Evolutionary conservation across 2,329 filamentous ascomycete genomes (phyloP).

Genomic region (Pestalotiopsis sp.): DNA sequence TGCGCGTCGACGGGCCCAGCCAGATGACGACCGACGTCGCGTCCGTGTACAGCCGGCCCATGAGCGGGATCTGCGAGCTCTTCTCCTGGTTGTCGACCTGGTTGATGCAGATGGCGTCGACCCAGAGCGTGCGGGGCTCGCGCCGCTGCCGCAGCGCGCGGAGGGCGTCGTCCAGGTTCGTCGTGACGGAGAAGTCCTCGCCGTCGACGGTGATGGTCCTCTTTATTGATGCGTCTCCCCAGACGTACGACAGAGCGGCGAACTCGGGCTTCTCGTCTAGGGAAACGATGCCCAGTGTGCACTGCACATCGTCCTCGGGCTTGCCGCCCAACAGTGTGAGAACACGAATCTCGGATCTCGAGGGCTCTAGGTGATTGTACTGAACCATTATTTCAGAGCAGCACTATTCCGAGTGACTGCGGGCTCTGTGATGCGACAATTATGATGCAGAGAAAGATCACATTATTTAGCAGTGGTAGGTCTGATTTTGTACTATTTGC

Average conservation of each 20-base stretch:
- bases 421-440: neutral
- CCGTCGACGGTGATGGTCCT: slow-evolving; percentile 18
- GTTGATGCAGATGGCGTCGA: slow-evolving; percentile 24
- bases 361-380: neutral
- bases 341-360: slow-evolving; percentile 16
- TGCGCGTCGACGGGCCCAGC: neutral
- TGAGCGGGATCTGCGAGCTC: slow-evolving; percentile 17
- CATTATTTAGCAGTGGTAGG: too few species aligned
- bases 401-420: neutral
- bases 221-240: slow-evolving; percentile 20
- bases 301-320: slow-evolving; percentile 19
- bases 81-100: slow-evolving; percentile 16
- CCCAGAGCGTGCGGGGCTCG: slow-evolving; percentile 19
- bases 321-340: slow-evolving; percentile 15
- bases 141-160: slow-evolving; percentile 16
- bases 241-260: slow-evolving; percentile 22
- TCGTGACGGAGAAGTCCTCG: slow-evolving; percentile 18
- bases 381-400: neutral
- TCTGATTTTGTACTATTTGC: too few species aligned
- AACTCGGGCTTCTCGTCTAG: slow-evolving; percentile 16
- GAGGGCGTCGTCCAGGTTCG: slow-evolving; percentile 16
- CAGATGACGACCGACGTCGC: neutral
- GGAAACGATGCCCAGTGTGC: slow-evolving; percentile 17
- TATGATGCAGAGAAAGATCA: too few species aligned
- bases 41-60: slow-evolving; percentile 4